Evolutionary conservation across 163 green algal species (phyloP), one percentile per base, ranked within the genome.

Genomic region (Prototheca cutis): DNA sequence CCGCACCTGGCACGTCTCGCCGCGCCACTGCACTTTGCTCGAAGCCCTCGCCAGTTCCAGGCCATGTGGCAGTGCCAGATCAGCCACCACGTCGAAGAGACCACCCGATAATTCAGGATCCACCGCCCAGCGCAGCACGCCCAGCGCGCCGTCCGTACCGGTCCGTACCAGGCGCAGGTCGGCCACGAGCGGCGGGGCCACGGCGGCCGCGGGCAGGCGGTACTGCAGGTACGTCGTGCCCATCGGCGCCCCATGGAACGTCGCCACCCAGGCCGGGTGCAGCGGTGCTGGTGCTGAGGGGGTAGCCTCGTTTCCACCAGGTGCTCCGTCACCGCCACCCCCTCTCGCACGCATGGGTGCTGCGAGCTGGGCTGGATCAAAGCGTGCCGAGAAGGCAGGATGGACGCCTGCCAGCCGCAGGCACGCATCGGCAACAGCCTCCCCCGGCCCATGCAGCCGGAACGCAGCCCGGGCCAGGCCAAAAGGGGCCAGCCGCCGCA

Each of bases 131-230:
- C 71, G 65, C 45, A 77, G 52, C 49, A 74, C 53, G 53, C 74
- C 39, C 59, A 79, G 47, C 28, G 63, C 51, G 30, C 42, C n/a
- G 29, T 31, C 40, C 56, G 52, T 47, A 18, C 42, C 3, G 23
- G 48, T 47, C 4, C 42, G 61, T 17, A 64, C n/a, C 23, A 68
- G 25, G 8, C 39, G 65, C 34, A 83, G 52, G 33, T 63, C 32
- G 4, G 68, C 49, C 53, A 75, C 52, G 33, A 82, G 24, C 18
- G 77, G 77, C 40, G 77, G 74, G 18, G 53, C 32, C 25, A 56
- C 68, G 18, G 77, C 74, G 29, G 74, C 51, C 6, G 67, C 57
- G 24, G 77, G 77, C 33, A 84, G 51, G 19, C 55, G 49, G 40
- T 72, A 77, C 48, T 60, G 59, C 29, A 77, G 55, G 63, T 77